Conservation (phyloP, 805 yeast species). For the Pichia phayaonensis region DNA sequence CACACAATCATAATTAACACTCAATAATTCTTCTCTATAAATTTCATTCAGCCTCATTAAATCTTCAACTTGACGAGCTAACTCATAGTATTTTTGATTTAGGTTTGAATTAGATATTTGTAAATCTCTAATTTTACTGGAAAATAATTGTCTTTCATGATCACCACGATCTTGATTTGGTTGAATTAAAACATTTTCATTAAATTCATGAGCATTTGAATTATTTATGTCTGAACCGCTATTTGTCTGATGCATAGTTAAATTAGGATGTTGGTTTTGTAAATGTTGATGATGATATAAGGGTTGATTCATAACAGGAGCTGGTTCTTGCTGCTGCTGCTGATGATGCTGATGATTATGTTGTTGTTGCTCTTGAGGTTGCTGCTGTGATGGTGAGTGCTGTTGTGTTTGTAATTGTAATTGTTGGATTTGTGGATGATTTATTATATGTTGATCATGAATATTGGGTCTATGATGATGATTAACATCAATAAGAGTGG, state of each 20-base stretch:
- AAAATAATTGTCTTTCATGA: conserved; percentile 1
- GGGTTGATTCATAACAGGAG: conserved; percentile 4
- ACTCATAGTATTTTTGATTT: not conserved
- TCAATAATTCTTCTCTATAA: conserved; percentile 39
- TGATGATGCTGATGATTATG: not conserved
- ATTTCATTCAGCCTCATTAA: conserved; percentile 40
- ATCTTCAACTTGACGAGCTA: conserved; percentile 24
- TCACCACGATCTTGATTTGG: conserved; percentile 1
- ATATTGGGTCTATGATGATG: not conserved
- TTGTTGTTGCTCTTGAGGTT: not conserved
- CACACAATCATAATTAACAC: conserved; percentile 46
- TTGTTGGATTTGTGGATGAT: not conserved
- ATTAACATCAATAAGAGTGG: not conserved
- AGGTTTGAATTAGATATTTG: not conserved
- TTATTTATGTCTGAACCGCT: conserved; percentile 4
- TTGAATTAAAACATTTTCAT: not conserved
- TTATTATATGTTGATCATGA: not conserved
- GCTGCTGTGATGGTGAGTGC: conserved; percentile 2
- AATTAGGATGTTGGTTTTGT: not conserved
- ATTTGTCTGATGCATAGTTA: not conserved
- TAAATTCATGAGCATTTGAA: not conserved
- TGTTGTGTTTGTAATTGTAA: conserved; percentile 8
- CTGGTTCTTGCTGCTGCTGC: not conserved
- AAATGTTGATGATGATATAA: conserved; percentile 10
- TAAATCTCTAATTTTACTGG: not conserved